phyloP scores from a whole-genome alignment of 169 alveolate genomes.

The Perkinsus marinus region DNA sequence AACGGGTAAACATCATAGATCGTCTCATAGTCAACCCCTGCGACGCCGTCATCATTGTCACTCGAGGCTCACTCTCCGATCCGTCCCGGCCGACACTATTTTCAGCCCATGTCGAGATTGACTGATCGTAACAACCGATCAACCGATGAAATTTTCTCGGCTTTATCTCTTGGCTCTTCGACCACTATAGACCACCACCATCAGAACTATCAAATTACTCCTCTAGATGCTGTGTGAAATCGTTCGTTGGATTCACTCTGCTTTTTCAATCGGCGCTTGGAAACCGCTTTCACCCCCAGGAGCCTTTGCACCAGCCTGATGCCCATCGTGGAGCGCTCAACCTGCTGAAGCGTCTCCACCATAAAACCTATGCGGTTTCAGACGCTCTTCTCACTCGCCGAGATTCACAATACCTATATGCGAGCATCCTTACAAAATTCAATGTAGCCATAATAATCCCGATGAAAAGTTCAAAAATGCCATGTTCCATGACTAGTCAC shows the following conservation, averaged over 20 bases:
- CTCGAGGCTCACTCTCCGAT: neutral
- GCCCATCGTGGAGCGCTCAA: too few relatives aligned
- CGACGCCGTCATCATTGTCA: neutral
- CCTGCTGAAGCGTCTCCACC: too few relatives aligned
- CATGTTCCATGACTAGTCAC: too few relatives aligned
- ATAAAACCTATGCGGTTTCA: too few relatives aligned
- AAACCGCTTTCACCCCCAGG: neutral
- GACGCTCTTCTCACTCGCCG: too few relatives aligned
- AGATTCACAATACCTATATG: too few relatives aligned
- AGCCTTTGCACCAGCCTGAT: neutral
- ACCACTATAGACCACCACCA: neutral
- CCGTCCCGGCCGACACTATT: neutral
- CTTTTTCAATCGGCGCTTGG: neutral
- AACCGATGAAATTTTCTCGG: neutral
- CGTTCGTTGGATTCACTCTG: neutral
- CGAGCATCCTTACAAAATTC: too few relatives aligned
- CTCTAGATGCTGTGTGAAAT: neutral
- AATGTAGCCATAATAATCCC: too few relatives aligned
- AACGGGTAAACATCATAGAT: neutral
- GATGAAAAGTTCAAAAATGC: too few relatives aligned
- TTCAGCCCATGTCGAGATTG: neutral
- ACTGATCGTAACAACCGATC: neutral
- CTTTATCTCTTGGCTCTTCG: neutral
- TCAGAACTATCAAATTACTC: neutral
- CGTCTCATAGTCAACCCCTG: neutral